Evolutionary conservation across 345 rosid genomes (phyloP), one percentile per base, ranked within the genome.

Genomic region (Rhizophora mangle): DNA sequence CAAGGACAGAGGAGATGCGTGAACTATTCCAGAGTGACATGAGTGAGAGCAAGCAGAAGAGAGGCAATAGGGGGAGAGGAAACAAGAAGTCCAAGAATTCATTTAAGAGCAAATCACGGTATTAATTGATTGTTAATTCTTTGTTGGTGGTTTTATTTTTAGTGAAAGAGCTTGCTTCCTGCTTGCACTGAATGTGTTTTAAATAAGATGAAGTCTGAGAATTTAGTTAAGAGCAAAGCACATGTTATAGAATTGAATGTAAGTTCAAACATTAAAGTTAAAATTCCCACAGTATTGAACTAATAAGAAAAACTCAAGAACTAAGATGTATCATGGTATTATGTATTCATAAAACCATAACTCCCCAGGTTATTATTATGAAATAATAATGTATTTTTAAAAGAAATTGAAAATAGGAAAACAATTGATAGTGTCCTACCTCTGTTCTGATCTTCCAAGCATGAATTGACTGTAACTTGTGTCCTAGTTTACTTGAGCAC

Each of bases 101-200:
- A 30, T 91, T 91, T 73, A 94, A 91, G 86, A 94, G 98, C 92
- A 91, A 94, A 79, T 86, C 89, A 59, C 83, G 98, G 97, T 94
- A 85, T 68, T 60, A 51, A 53, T 19, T 19, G n/a, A n/a, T 13
- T 43, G 34, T 26, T 64, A n/a, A 36, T 22, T 7, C 59, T 24
- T 65, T n/a, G 43, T 22, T 13, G 4, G 26, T 22, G 18, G 68
- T 47, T 32, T 3, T n/a, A 52, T 21, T 27, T 52, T 62, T 27
- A 18, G 54, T 63, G 54, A 27, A 18, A 22, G 39, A 4, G 19
- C 37, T 27, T 10, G 6, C 22, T 13, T 20, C 39, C 2, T 43
- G 6, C 24, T 43, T n/a, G 43, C 11, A 16, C 31, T 15, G 37
- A 32, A 21, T 24, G 24, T 36, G 20, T 36, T 21, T 11, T 51